Conservation (phyloP, 2,329 filamentous ascomycete species). For the Fusarium veterinarium region DNA sequence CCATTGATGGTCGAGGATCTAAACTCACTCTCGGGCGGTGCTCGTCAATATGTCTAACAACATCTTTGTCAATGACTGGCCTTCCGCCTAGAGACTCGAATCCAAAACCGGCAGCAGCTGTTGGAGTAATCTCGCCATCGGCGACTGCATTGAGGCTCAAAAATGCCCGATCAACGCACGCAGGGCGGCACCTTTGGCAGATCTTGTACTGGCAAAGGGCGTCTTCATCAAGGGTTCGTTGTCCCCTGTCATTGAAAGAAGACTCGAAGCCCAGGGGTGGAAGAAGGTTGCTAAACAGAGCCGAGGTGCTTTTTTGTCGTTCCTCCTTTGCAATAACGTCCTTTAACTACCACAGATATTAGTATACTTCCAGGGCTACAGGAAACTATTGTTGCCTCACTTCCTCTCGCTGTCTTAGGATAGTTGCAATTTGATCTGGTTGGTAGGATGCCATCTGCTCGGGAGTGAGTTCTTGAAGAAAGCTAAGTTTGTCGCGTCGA, state of each 20-base stretch:
- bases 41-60: constrained; percentile 56
- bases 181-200: constrained; percentile 62
- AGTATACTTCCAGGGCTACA: not conserved
- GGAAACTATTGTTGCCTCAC: constrained; percentile 48
- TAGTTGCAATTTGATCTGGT: constrained; percentile 58
- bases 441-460: constrained; percentile 58
- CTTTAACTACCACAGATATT: constrained; percentile 25
- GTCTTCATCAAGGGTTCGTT: constrained; percentile 53
- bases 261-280: constrained; percentile 31
- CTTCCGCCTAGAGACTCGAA: constrained; percentile 59
- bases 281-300: constrained; percentile 32
- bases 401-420: constrained; percentile 63
- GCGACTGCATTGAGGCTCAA: constrained; percentile 63
- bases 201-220: constrained; percentile 63
- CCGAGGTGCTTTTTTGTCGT: constrained; percentile 39
- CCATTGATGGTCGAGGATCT: no score
- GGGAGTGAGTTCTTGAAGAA: constrained; percentile 58
- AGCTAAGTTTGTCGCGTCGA: constrained; percentile 56
- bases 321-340: constrained; percentile 47
- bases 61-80: constrained; percentile 56
- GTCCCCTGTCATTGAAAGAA: constrained; percentile 38
- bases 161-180: constrained; percentile 56
- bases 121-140: constrained; percentile 62
- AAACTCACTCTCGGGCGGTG: constrained; percentile 52
- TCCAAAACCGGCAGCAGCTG: constrained; percentile 63